phyloP scores from a whole-genome alignment of 768 basidiomycete genomes.

The Macrolepiota fuliginosa region DNA sequence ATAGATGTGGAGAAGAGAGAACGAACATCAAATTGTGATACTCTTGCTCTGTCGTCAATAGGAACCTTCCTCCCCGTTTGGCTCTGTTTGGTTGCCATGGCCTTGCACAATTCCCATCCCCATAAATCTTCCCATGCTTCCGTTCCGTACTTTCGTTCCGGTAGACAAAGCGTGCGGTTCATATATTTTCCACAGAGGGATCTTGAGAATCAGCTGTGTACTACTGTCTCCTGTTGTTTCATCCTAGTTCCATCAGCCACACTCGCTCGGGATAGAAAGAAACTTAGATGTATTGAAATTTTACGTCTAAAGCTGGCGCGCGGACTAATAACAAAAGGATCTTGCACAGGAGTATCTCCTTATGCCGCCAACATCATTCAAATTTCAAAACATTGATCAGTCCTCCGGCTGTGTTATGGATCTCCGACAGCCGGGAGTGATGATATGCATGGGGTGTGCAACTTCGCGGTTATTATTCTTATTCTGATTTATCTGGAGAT shows the following conservation, averaged over 20 bases:
- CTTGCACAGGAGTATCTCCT: too few relatives aligned
- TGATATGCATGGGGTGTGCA: neutral
- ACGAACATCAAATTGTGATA: neutral
- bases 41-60: neutral
- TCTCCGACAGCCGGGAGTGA: neutral
- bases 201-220: neutral
- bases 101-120: neutral
- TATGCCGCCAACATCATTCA: too few relatives aligned
- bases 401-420: neutral
- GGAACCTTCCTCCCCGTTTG: neutral
- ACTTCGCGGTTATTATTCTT: neutral
- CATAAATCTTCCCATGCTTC: neutral
- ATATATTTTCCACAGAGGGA: neutral
- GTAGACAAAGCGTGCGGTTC: too few relatives aligned
- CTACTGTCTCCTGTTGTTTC: too few relatives aligned
- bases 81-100: slow-evolving; percentile 1
- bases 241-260: too few relatives aligned
- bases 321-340: neutral
- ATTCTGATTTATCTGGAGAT: neutral
- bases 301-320: neutral
- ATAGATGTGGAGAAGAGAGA: neutral
- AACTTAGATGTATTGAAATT: too few relatives aligned
- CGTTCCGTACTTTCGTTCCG: neutral
- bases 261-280: too few relatives aligned
- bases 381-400: neutral